A percentile compares a stretch with the other conserved stretches of the same genome.
Evolutionary conservation across 495 filamentous ascomycete species (phyloP).

Genomic region (Aspergillus indologenus): DNA sequence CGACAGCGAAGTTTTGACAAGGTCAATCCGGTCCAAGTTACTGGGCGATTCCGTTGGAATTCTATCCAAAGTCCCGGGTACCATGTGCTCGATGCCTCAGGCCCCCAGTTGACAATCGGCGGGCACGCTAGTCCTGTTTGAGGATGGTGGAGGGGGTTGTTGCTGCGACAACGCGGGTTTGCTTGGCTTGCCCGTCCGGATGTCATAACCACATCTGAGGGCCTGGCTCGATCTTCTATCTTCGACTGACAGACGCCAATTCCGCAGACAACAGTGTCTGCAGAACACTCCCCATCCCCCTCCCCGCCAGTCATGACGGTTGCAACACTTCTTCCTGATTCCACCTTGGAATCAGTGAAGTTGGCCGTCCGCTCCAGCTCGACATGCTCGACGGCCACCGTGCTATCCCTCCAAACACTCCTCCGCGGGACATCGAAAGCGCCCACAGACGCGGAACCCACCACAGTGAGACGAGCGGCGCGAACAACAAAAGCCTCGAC

Average conservation of each 20-base stretch:
- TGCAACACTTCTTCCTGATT: conserved; percentile 33
- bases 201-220: conserved; percentile 6
- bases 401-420: conserved; percentile 45
- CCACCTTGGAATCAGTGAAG: conserved; percentile 45
- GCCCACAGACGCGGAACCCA: conserved; percentile 23
- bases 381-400: conserved; percentile 47
- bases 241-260: not conserved
- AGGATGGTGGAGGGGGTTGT: conserved; percentile 28
- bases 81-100: conserved; percentile 16
- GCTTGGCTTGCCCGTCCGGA: conserved; percentile 19
- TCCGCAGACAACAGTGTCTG: conserved; percentile 13
- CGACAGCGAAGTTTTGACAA: conserved; percentile 1
- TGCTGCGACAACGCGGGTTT: conserved; percentile 42
- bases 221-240: conserved; percentile 5
- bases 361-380: conserved; percentile 45
- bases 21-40: too few relatives aligned
- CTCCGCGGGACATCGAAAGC: conserved; percentile 33
- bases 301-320: conserved; percentile 34
- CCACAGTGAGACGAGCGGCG: conserved; percentile 9
- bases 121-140: conserved; percentile 4
- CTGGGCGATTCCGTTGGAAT: not conserved
- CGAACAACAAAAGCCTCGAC: conserved; percentile 25
- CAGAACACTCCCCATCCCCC: conserved; percentile 5
- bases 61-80: not conserved
- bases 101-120: conserved; percentile 4